Conservation (phyloP, 441 rosid genomes). For the Kokia cookei region DNA sequence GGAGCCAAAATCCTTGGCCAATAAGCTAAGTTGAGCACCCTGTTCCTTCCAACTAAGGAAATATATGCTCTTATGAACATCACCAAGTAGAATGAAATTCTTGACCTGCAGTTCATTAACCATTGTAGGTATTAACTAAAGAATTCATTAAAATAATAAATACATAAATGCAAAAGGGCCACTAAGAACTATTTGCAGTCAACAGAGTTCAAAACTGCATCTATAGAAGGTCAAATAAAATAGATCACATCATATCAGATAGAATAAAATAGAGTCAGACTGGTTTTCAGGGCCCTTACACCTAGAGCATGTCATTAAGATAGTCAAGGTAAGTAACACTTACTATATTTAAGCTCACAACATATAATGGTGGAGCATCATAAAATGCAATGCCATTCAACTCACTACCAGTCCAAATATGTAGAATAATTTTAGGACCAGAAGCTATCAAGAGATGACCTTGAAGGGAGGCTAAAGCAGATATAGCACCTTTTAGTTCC, state of each 20-base stretch:
- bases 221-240: background rate
- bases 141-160: background rate
- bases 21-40: constrained; percentile 87
- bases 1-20: constrained; percentile 96
- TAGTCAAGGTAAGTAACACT: constrained; percentile 23
- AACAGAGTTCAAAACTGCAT: background rate
- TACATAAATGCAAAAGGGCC: constrained; percentile 5
- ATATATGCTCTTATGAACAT: constrained; percentile 89
- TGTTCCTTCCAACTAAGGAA: constrained; percentile 98
- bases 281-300: background rate
- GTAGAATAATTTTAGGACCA: constrained; percentile 97
- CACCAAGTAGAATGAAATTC: constrained; percentile 84
- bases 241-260: background rate
- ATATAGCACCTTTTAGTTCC: constrained; percentile 96
- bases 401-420: constrained; percentile 92
- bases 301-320: constrained; percentile 1
- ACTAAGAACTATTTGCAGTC: background rate
- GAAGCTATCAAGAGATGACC: constrained; percentile 93
- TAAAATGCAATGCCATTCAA: constrained; percentile 86
- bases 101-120: constrained; percentile 53
- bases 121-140: constrained; percentile 1
- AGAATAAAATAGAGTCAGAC: background rate
- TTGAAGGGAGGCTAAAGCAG: constrained; percentile 98
- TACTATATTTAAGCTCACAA: constrained; percentile 96
- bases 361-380: constrained; percentile 94